Conservation (phyloP, 306 rosid genomes). For the Casuarina cunninghamiana region DNA sequence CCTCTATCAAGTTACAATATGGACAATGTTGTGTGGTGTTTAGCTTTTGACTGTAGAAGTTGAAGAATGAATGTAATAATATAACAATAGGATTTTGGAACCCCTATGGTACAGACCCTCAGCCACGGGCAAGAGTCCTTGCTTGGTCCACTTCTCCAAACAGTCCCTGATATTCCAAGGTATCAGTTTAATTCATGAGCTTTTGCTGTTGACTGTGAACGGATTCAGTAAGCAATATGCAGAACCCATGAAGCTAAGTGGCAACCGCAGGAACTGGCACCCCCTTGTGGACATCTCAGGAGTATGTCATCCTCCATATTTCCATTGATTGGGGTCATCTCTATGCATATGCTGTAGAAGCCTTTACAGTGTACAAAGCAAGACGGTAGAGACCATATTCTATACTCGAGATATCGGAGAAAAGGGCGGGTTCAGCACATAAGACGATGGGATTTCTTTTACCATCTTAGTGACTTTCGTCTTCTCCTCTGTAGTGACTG, state of each 20-base stretch:
- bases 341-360: slow-evolving; percentile 11
- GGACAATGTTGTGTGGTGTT: slow-evolving; percentile 34
- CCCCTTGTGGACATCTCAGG: slow-evolving; percentile 2
- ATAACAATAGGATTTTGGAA: slow-evolving; percentile 37
- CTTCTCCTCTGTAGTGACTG: slow-evolving; percentile 55
- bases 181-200: slow-evolving; percentile 27
- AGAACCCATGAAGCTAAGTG: background rate
- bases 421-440: slow-evolving; percentile 66
- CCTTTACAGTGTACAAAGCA: background rate
- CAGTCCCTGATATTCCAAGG: slow-evolving; percentile 3
- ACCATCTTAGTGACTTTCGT: slow-evolving; percentile 45
- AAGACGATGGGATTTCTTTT: slow-evolving; percentile 61
- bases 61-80: slow-evolving; percentile 11
- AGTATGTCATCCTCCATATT: slow-evolving; percentile 18
- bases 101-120: slow-evolving; percentile 27
- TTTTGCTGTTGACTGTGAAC: slow-evolving; percentile 7
- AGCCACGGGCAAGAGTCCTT: slow-evolving; percentile 10
- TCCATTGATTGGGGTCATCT: slow-evolving; percentile 20
- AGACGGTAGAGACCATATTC: slow-evolving; percentile 23
- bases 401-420: slow-evolving; percentile 84
- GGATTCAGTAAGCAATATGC: background rate
- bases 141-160: slow-evolving; percentile 27
- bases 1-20: slow-evolving; percentile 56
- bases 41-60: slow-evolving; percentile 7
- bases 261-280: background rate